Conservation (phyloP, 2,329 filamentous ascomycete species). For the Canariomyces notabilis region DNA sequence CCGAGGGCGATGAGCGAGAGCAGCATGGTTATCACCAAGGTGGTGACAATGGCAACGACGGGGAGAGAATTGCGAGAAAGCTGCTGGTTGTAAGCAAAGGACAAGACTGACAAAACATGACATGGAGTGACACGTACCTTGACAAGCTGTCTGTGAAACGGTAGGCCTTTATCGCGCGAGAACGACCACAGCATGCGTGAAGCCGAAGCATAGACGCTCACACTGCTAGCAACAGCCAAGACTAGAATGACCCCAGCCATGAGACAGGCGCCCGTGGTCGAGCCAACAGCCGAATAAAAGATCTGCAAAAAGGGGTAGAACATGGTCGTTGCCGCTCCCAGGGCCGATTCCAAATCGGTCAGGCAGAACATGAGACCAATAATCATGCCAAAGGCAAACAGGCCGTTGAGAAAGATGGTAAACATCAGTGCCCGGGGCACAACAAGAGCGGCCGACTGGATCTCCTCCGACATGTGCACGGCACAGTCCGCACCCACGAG, state of each 20-base stretch:
- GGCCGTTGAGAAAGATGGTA: conserved; percentile 45
- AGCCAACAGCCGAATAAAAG: conserved; percentile 22
- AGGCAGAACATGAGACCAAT: conserved; percentile 40
- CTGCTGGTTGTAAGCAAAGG: conserved; percentile 25
- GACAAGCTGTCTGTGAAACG: not conserved
- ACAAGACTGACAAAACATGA: conserved; percentile 13
- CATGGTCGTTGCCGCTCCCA: conserved; percentile 27
- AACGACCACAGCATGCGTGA: conserved; percentile 25
- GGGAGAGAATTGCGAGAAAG: conserved; percentile 22
- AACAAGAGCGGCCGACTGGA: conserved; percentile 42
- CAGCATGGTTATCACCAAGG: conserved; percentile 20
- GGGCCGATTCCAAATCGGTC: conserved; percentile 40
- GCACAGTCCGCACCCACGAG: conserved; percentile 37
- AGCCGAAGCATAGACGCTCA: conserved; percentile 22
- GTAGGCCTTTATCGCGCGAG: not conserved
- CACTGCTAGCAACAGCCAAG: conserved; percentile 17
- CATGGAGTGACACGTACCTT: too few relatives aligned
- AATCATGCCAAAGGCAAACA: not conserved
- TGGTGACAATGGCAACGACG: conserved; percentile 20
- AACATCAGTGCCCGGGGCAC: conserved; percentile 48
- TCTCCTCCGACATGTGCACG: conserved; percentile 42
- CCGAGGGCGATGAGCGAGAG: conserved; percentile 28
- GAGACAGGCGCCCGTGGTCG: conserved; percentile 16
- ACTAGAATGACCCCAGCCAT: conserved; percentile 24
- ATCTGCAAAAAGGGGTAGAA: conserved; percentile 29